A percentile compares a stretch with the other conserved stretches of the same genome.
Evolutionary conservation across 306 rosid species (phyloP).

Genomic region (Boehmeria nivea): DNA sequence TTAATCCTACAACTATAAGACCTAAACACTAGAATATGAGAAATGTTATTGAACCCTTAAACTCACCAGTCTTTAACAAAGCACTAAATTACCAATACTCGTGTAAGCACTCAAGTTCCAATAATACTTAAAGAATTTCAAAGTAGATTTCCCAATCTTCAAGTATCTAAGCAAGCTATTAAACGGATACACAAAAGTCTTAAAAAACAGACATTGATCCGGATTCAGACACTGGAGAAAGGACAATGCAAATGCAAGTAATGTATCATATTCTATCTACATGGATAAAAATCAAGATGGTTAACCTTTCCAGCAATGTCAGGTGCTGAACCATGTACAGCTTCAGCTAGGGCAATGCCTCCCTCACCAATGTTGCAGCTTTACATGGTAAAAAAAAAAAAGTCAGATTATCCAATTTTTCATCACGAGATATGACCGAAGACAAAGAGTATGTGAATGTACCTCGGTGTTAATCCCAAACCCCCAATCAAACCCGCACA

Average conservation of each 20-base stretch:
- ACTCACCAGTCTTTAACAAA: too few species aligned
- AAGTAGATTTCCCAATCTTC: conserved; percentile 98
- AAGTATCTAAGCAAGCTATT: conserved; percentile 25
- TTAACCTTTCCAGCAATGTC: conserved; percentile 99
- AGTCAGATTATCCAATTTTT: conserved; percentile 11
- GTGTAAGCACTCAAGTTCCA: conserved; percentile 32
- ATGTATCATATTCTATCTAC: too few species aligned
- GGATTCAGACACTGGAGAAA: too few species aligned
- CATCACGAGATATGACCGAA: too few species aligned
- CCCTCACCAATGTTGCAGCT: conserved; percentile 99
- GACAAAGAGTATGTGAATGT: neutral
- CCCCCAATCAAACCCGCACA: conserved; percentile 99
- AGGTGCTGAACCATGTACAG: conserved; percentile 99
- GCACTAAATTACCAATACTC: conserved; percentile 34
- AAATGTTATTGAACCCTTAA: too few species aligned
- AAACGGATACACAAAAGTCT: conserved; percentile 94
- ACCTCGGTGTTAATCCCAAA: conserved; percentile 97
- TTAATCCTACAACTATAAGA: too few species aligned
- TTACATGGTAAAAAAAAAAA: conserved; percentile 16
- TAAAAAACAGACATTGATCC: conserved; percentile 78
- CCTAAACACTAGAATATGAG: too few species aligned
- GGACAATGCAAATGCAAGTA: too few species aligned
- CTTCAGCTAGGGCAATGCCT: conserved; percentile 99
- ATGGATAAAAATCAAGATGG: conserved; percentile 1
- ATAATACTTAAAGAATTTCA: neutral